Evolutionary conservation across 2,329 filamentous ascomycete species (phyloP), one percentile per base, ranked within the genome.

Genomic region (Penicillium sp.): DNA sequence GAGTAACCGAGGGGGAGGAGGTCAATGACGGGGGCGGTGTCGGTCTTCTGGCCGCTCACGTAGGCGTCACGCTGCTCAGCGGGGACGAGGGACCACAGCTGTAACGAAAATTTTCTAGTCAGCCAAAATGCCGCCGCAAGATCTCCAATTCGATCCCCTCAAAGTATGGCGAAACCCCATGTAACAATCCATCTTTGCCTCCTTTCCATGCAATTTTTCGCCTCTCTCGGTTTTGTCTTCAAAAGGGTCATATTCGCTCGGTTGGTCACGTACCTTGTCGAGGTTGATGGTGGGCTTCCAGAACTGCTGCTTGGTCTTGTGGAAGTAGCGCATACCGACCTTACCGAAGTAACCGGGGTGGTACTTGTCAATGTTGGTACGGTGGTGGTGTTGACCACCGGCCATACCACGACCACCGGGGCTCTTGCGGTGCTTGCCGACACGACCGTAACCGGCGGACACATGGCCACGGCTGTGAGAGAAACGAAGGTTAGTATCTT

Each of bases 271-370:
- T 80, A 93, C 89, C 89, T 97, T 99, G 82, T 97, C 94, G 72
- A 99, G 84, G 86, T 99, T 99, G 88, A 99, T 89, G 71, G 91
- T 86, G 67, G 94, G 94, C 85, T 96, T 97, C 94, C 93, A 99
- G 86, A 93, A 92, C 77, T 95, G 89, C 85, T 93, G 93, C 75
- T 87, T 85, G 76, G 90, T 88, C 82, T 94, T 92, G 86, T 97
- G 93, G 90, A 96, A 97, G 83, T 93, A 88, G 75, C 90, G 85
- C 89, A 93, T 93, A 82, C 89, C 89, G 71, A 93, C 90, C 84
- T 97, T 96, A 82, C 91, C 91, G 82, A 97, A 97, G 90, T 97
- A 97, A 91, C 94, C 94, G 63, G 93, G 92, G 77, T 96, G 90
- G 88, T 93, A 92, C 82, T 93, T 92, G 79, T 90, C 88, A 73